phyloP scores from a whole-genome alignment of 371 early-diverging fungal species.

The Lichtheimia hyalospora region DNA sequence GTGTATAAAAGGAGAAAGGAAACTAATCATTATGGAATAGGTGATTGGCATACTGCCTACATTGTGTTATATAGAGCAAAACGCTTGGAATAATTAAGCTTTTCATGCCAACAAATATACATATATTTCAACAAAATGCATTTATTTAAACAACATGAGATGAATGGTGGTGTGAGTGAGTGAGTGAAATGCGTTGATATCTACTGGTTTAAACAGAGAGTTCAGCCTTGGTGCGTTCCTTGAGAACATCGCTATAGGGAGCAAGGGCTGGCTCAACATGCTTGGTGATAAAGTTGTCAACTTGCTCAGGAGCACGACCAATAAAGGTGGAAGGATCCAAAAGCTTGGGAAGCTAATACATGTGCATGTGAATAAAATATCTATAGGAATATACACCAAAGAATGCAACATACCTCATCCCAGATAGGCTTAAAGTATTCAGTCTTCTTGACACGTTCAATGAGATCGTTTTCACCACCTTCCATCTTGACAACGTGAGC shows the following conservation, averaged over 20 bases:
- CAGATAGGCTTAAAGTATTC: slow-evolving; percentile 89
- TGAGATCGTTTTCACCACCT: slow-evolving; percentile 94
- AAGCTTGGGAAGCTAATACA: slow-evolving; percentile 64
- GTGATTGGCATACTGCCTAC: slow-evolving; percentile 87
- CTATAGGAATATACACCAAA: neutral
- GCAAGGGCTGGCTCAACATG: slow-evolving; percentile 87
- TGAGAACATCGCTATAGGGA: slow-evolving; percentile 66
- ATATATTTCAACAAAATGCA: neutral
- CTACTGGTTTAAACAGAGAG: slow-evolving; percentile 55
- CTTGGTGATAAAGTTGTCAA: slow-evolving; percentile 77
- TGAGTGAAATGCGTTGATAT: neutral
- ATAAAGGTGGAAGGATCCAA: slow-evolving; percentile 92
- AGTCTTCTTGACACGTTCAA: slow-evolving; percentile 82
- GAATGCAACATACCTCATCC: slow-evolving; percentile 41
- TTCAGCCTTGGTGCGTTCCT: slow-evolving; percentile 55
- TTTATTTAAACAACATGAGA: neutral
- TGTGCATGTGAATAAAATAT: neutral
- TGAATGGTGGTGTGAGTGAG: neutral
- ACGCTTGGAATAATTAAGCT: slow-evolving; percentile 11
- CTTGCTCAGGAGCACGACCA: slow-evolving; percentile 95
- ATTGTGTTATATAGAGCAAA: slow-evolving; percentile 78
- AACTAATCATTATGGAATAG: slow-evolving; percentile 12
- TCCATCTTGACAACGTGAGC: slow-evolving; percentile 89
- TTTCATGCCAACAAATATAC: too few species aligned
- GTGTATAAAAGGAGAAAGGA: neutral